Conservation (phyloP, 306 rosid species). For the Medicago lupulina region DNA sequence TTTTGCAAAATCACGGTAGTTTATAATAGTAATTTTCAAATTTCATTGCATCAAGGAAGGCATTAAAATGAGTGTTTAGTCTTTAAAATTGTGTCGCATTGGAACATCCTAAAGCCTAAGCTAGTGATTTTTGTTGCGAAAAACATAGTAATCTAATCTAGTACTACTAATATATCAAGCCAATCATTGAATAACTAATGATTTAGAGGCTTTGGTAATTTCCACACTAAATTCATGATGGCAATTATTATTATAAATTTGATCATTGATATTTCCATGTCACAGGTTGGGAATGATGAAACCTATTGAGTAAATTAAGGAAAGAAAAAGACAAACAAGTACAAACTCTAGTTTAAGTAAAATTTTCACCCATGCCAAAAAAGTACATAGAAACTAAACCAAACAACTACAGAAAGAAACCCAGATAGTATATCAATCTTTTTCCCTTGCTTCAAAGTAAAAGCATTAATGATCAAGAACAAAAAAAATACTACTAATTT, state of each 20-base stretch:
- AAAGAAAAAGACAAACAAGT: slow-evolving; percentile 23
- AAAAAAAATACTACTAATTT: not conserved
- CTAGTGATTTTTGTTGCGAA: too few relatives aligned
- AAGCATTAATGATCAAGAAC: not conserved
- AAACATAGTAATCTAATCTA: too few relatives aligned
- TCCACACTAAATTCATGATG: slow-evolving; percentile 10
- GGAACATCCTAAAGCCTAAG: too few relatives aligned
- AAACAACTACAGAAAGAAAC: not conserved
- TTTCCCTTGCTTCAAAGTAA: not conserved
- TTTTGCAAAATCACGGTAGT: too few relatives aligned
- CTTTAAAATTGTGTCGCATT: too few relatives aligned
- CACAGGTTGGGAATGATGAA: slow-evolving; percentile 17
- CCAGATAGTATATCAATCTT: not conserved
- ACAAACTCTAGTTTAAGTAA: slow-evolving; percentile 12
- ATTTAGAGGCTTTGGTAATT: slow-evolving; percentile 1
- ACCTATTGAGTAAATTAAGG: not conserved
- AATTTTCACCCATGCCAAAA: slow-evolving; percentile 8
- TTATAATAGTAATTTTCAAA: too few relatives aligned
- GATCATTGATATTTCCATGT: slow-evolving; percentile 5
- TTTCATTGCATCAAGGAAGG: too few relatives aligned
- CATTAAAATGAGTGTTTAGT: too few relatives aligned
- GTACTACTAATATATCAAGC: not conserved
- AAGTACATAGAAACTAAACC: slow-evolving; percentile 11
- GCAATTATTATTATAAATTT: not conserved
- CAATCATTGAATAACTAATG: slow-evolving; percentile 7